Evolutionary conservation across 1,284 basidiomycete genomes (phyloP), one percentile per base, ranked within the genome.

Genomic region (Rhodotorula sp.): DNA sequence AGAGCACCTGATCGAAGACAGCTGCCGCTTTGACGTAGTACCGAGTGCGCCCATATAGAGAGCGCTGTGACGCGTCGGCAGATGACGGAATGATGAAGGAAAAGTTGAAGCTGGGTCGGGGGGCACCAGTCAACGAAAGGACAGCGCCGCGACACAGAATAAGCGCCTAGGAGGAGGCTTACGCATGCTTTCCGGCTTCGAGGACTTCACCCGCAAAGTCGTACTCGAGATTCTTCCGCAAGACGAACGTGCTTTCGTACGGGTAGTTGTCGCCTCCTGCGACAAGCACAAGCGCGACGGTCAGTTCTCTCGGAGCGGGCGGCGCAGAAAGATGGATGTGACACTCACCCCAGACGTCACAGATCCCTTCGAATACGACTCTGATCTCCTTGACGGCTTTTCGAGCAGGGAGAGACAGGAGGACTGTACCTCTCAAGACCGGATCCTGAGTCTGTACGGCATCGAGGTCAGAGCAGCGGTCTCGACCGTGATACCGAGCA

Each of bases 1-100:
- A 46, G 4, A 75, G 30, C 4, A 48, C 24, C 7, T 67, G 65
- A 42, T 61, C 55, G 18, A 71, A 75, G 8, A 58, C 59, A 29
- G 67, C 59, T 0, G 57, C 60, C 4, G 72, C 74, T 63, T 74
- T 73, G 42, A 75, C 74, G 48, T 63, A 74, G 54, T 76, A 67
- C 2, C 75, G 68, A 1, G 62, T 56, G 3, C 73, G 64, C 0
- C 75, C 75, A 24, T 67, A 70, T 4, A 14, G 24, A 14, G 46
- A 70, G 0, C 73, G 63, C 29, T 76, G 75, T 20, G 59, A 63
- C 0, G 67, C 58, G 2, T 73, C 70, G 3, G 75, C 70, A 0
- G 60, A 60, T 0, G 70, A 70, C 0, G 75, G 73, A 1, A 76
- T 46, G 64, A 72, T 72, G 67, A 74, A 74, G 8, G 59, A 20